phyloP scores from a whole-genome alignment of 345 rosid genomes.

The Turnera subulata region DNA sequence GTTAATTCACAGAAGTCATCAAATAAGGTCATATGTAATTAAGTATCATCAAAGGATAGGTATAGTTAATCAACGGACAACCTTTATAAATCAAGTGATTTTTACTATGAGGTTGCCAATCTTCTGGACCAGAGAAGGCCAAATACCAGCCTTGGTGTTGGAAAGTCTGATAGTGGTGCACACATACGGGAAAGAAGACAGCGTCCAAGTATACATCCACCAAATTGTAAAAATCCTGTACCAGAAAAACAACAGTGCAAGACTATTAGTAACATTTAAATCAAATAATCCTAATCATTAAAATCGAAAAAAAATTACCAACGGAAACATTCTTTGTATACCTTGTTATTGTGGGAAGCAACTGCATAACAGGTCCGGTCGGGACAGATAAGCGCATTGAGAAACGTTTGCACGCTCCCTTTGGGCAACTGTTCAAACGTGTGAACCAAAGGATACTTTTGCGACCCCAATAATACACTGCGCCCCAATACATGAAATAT shows the following conservation, averaged over 20 bases:
- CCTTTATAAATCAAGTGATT: constrained; percentile 94
- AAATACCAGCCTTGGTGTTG: constrained; percentile 99
- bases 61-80: constrained; percentile 12
- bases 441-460: constrained; percentile 92
- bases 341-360: constrained; percentile 93
- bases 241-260: constrained; percentile 14
- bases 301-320: no score
- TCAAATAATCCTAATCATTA: background rate
- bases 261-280: constrained; percentile 8
- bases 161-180: constrained; percentile 79
- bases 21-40: background rate
- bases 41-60: no score
- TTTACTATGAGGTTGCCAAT: constrained; percentile 78
- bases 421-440: constrained; percentile 91
- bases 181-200: constrained; percentile 95
- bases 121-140: constrained; percentile 80
- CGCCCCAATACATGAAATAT: constrained; percentile 97
- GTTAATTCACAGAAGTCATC: constrained; percentile 17
- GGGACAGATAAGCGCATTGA: constrained; percentile 95
- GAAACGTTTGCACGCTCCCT: constrained; percentile 88
- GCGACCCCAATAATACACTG: constrained; percentile 92
- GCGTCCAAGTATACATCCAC: constrained; percentile 97
- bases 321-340: constrained; percentile 13
- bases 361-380: constrained; percentile 98
- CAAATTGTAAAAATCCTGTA: constrained; percentile 90